These are phyloP conservation scores for Cercospora janseana DNA, from an alignment of 2,329 filamentous ascomycete genomes.

Conservation along the genomic window DNA sequence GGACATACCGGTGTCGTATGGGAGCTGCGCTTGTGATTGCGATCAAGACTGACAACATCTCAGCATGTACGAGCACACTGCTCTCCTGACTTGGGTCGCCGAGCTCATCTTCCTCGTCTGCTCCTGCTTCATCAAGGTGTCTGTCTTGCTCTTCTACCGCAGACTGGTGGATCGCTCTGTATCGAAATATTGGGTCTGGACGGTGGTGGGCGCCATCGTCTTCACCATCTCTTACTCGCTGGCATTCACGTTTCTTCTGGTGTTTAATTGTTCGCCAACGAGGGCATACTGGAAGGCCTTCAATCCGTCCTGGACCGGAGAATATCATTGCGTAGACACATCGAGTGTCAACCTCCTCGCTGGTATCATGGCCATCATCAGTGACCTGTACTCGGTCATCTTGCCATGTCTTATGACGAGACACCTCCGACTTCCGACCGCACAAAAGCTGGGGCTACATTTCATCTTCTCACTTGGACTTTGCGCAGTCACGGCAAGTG, in stretches of 20 bases:
- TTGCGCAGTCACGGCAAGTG: conserved; percentile 35
- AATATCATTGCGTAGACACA: conserved; percentile 41
- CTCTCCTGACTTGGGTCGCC: conserved; percentile 36
- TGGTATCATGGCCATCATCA: conserved; percentile 41
- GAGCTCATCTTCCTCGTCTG: conserved; percentile 38
- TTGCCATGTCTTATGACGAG: conserved; percentile 47
- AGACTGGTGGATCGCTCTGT: conserved; percentile 41
- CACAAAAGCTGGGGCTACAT: conserved; percentile 47
- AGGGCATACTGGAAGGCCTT: conserved; percentile 44
- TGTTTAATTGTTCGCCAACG: conserved; percentile 43
- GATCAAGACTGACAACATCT: background rate
- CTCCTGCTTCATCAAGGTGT: conserved; percentile 39
- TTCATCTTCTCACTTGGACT: conserved; percentile 39
- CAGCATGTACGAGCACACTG: conserved; percentile 21
- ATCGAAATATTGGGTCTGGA: conserved; percentile 39
- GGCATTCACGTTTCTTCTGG: conserved; percentile 37
- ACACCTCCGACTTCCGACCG: conserved; percentile 44
- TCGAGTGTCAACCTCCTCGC: conserved; percentile 41
- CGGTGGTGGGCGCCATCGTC: conserved; percentile 40
- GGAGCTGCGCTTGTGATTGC: too few relatives aligned
- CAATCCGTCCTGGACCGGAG: conserved; percentile 37
- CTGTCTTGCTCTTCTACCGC: conserved; percentile 45
- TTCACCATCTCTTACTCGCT: conserved; percentile 43
- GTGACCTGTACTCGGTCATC: conserved; percentile 43
- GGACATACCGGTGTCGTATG: conserved; percentile 32